Evolutionary conservation across 306 rosid species (phyloP).

Genomic region (Luffa aegyptiaca): DNA sequence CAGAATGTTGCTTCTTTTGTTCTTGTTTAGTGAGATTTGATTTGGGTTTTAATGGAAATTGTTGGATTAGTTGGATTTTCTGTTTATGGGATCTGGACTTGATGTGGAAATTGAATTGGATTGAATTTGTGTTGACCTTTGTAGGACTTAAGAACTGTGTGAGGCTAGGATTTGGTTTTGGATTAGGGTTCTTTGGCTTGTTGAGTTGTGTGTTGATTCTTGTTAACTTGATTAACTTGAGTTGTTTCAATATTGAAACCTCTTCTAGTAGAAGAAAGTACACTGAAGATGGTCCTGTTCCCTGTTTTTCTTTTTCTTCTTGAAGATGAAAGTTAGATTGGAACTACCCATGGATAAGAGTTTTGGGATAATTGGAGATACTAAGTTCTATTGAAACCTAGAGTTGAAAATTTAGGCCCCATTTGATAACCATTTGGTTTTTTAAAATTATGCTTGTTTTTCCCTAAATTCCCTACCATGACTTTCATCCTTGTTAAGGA

Average conservation of each 20-base stretch:
- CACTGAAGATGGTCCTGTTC: background rate
- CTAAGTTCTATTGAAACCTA: background rate
- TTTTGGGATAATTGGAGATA: background rate
- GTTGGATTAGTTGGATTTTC: background rate
- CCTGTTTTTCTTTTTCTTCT: background rate
- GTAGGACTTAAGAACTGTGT: too few relatives aligned
- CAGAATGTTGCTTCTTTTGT: constrained; percentile 7
- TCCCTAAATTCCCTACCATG: too few relatives aligned
- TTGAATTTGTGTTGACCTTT: background rate
- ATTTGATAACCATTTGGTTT: too few relatives aligned
- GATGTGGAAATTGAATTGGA: background rate
- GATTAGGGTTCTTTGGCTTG: background rate
- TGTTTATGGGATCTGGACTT: background rate
- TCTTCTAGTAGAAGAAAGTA: background rate
- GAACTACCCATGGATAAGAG: background rate
- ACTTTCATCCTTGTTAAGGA: too few relatives aligned
- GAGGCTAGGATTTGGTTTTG: background rate
- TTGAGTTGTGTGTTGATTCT: background rate
- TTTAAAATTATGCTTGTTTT: too few relatives aligned
- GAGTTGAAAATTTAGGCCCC: too few relatives aligned
- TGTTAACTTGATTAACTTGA: background rate
- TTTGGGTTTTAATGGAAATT: background rate
- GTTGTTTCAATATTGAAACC: background rate
- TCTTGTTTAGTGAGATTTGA: background rate
- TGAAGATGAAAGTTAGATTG: background rate